Conservation (phyloP, 768 basidiomycete species). For the Boletus coccyginus region DNA sequence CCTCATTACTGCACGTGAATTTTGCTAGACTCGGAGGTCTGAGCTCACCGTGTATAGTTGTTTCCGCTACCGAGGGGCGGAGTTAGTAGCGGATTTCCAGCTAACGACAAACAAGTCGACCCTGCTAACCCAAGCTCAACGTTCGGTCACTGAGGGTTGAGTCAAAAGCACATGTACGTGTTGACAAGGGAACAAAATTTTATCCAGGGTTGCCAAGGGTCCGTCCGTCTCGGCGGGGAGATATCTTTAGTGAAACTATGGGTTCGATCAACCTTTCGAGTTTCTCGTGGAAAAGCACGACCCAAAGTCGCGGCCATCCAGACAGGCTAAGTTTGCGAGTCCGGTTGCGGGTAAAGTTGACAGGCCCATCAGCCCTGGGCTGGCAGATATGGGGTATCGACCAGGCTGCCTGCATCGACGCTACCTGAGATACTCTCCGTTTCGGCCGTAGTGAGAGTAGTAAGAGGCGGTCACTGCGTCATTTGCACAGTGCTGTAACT, state of each 20-base stretch:
- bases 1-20: background rate
- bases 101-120: background rate
- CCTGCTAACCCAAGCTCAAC: background rate
- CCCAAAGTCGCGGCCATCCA: background rate
- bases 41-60: background rate
- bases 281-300: background rate
- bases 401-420: background rate
- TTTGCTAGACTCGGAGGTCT: background rate
- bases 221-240: background rate
- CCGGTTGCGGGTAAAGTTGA: background rate
- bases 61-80: background rate
- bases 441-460: background rate
- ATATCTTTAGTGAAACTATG: background rate
- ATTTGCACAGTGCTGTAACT: background rate
- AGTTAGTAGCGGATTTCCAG: background rate
- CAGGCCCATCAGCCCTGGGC: background rate
- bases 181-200: slow-evolving; percentile 16
- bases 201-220: slow-evolving; percentile 1
- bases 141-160: background rate
- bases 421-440: background rate
- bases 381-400: background rate
- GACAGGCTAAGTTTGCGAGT: background rate
- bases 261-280: background rate
- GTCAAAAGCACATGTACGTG: background rate
- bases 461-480: background rate